Percentiles rank a stretch among this genome's conserved stretches.
Conservation (phyloP, 805 yeast species). For the Kazachstania kunashirensis region DNA sequence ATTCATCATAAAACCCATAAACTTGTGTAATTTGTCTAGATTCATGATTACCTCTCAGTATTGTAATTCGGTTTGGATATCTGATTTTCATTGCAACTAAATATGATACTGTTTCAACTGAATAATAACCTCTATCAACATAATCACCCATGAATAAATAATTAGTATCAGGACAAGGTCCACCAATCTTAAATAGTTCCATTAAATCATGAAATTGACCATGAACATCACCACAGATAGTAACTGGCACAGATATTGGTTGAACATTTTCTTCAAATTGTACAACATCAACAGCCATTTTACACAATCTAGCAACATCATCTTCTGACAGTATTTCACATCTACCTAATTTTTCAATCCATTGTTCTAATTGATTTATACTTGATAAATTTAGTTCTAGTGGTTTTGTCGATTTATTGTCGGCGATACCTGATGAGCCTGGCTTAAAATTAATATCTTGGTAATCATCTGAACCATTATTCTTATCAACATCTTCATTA, state of each 20-base stretch:
- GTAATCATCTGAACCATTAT: constrained; percentile 16
- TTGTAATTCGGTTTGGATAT: constrained; percentile 84
- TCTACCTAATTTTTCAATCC: constrained; percentile 72
- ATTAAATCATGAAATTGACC: constrained; percentile 93
- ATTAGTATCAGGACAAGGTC: constrained; percentile 86
- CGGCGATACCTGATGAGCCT: constrained; percentile 32
- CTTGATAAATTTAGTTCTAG: constrained; percentile 35
- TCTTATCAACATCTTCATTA: constrained; percentile 25
- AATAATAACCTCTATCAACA: constrained; percentile 73
- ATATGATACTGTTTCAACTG: constrained; percentile 85
- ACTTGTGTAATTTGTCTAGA: constrained; percentile 94
- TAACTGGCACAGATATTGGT: constrained; percentile 91
- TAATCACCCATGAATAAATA: constrained; percentile 87
- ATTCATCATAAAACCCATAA: constrained; percentile 92
- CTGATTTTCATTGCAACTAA: constrained; percentile 87
- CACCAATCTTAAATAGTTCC: constrained; percentile 89
- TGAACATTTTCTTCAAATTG: constrained; percentile 91
- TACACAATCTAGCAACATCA: constrained; percentile 71
- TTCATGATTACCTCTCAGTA: constrained; percentile 90
- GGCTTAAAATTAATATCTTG: constrained; percentile 23
- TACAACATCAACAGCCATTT: constrained; percentile 83
- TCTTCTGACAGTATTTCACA: constrained; percentile 78
- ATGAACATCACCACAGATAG: constrained; percentile 95
- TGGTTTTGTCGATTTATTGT: constrained; percentile 32
- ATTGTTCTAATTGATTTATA: constrained; percentile 66